Evolutionary conservation across 345 rosid genomes (phyloP).

Genomic region (Conringia planisiliqua): DNA sequence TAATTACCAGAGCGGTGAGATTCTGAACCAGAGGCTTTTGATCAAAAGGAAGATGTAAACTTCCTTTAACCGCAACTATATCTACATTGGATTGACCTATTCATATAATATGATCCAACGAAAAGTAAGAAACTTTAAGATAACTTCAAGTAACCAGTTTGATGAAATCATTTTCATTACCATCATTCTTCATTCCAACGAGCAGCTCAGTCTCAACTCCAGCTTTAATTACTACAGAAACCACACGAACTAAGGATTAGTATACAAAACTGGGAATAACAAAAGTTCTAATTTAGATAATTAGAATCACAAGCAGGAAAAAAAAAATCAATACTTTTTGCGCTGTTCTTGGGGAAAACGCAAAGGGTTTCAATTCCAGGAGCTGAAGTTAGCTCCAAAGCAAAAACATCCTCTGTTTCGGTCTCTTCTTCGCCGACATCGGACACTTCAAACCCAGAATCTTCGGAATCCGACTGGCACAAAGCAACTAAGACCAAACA

Average conservation of each 20-base stretch:
- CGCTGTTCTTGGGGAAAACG: conserved; percentile 77
- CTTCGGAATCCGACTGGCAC: conserved; percentile 63
- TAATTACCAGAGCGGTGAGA: conserved; percentile 72
- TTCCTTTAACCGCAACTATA: conserved; percentile 67
- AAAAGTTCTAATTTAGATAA: background rate
- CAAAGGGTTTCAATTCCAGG: conserved; percentile 63
- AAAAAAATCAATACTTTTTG: conserved; percentile 43
- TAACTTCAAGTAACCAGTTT: background rate
- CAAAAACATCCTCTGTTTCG: conserved; percentile 55
- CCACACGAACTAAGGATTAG: background rate
- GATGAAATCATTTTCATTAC: conserved; percentile 36
- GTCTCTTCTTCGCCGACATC: conserved; percentile 58
- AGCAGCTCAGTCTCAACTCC: conserved; percentile 80
- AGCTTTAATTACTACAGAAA: conserved; percentile 59
- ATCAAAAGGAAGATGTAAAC: conserved; percentile 79
- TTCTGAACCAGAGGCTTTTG: conserved; percentile 63
- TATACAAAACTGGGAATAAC: background rate
- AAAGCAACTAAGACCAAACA: conserved; percentile 47
- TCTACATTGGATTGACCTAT: conserved; percentile 62
- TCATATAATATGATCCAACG: conserved; percentile 11
- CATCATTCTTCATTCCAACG: conserved; percentile 84
- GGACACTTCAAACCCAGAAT: conserved; percentile 32
- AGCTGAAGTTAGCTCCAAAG: conserved; percentile 51
- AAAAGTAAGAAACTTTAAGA: background rate
- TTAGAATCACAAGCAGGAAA: background rate